phyloP scores from a whole-genome alignment of 2,329 filamentous ascomycete genomes.

The Chaetomiaceae sp. region DNA sequence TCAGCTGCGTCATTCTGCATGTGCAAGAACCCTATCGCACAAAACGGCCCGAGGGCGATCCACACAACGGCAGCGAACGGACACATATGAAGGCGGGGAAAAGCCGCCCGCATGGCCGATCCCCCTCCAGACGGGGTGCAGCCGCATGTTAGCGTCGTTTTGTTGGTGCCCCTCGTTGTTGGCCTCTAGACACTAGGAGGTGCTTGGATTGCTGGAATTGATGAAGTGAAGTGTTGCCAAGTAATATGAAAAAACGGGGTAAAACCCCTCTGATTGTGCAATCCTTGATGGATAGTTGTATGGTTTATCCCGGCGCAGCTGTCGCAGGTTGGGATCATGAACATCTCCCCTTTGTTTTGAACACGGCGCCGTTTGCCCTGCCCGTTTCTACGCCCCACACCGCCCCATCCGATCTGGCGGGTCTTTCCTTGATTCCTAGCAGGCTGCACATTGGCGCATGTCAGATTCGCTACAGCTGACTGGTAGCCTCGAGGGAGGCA shows the following conservation, averaged over 20 bases:
- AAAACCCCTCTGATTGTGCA: too few species aligned
- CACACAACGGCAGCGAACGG: not conserved
- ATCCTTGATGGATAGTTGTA: too few species aligned
- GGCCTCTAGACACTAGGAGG: too few species aligned
- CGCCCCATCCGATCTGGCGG: constrained; percentile 1
- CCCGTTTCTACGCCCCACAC: not conserved
- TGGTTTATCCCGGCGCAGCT: not conserved
- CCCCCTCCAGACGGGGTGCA: too few species aligned
- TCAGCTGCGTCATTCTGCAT: constrained; percentile 14
- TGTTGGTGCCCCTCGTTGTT: too few species aligned
- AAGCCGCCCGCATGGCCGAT: too few species aligned
- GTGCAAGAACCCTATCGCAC: not conserved
- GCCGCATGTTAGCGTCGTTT: too few species aligned
- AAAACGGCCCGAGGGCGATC: too few species aligned
- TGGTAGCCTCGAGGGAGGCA: not conserved
- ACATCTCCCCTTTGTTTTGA: not conserved
- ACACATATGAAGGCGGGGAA: not conserved
- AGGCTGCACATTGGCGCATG: not conserved
- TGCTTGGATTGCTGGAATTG: too few species aligned
- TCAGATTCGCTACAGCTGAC: not conserved
- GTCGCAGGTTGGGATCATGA: constrained; percentile 3
- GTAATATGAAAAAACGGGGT: too few species aligned
- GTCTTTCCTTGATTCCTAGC: not conserved
- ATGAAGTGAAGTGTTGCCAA: too few species aligned
- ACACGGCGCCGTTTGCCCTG: constrained; percentile 4